These are phyloP conservation scores for Brassica nigra DNA, from an alignment of 345 rosid species.

Conservation along the genomic window DNA sequence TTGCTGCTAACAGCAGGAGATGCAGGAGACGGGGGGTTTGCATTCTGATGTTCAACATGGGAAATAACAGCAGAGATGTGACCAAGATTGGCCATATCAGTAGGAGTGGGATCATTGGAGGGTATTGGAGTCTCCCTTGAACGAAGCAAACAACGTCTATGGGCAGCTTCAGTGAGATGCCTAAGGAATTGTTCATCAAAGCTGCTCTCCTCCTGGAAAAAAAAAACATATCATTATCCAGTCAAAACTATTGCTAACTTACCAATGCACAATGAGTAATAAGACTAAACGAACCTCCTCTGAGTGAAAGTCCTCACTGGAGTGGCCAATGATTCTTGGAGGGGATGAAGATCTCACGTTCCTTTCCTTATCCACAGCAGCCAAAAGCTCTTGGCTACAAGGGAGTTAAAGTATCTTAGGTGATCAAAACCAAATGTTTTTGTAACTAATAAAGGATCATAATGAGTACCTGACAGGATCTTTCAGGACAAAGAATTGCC, in stretches of 20 bases:
- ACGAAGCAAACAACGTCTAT: constrained; percentile 51
- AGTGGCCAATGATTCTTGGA: constrained; percentile 32
- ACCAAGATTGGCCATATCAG: constrained; percentile 27
- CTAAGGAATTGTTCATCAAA: constrained; percentile 65
- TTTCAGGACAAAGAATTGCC: constrained; percentile 66
- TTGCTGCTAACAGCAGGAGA: constrained; percentile 43
- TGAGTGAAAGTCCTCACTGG: constrained; percentile 46
- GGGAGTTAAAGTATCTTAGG: background rate
- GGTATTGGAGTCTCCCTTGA: constrained; percentile 63
- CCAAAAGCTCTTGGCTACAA: constrained; percentile 80
- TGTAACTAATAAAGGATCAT: background rate
- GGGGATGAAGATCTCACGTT: constrained; percentile 36
- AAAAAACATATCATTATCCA: background rate
- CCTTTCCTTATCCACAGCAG: constrained; percentile 70
- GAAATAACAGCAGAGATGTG: constrained; percentile 9
- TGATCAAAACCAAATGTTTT: background rate
- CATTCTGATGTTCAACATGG: constrained; percentile 23
- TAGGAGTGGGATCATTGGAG: constrained; percentile 39
- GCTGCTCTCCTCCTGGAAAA: constrained; percentile 54
- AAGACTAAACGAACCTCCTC: constrained; percentile 51
- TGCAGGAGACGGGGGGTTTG: background rate
- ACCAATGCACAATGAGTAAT: background rate
- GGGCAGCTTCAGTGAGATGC: constrained; percentile 62
- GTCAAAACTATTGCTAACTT: background rate
- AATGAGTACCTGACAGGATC: constrained; percentile 67